Percentiles rank a stretch among this genome's conserved stretches.
Evolutionary conservation across 345 rosid species (phyloP).

Genomic region (Mallotus nudiflorus): DNA sequence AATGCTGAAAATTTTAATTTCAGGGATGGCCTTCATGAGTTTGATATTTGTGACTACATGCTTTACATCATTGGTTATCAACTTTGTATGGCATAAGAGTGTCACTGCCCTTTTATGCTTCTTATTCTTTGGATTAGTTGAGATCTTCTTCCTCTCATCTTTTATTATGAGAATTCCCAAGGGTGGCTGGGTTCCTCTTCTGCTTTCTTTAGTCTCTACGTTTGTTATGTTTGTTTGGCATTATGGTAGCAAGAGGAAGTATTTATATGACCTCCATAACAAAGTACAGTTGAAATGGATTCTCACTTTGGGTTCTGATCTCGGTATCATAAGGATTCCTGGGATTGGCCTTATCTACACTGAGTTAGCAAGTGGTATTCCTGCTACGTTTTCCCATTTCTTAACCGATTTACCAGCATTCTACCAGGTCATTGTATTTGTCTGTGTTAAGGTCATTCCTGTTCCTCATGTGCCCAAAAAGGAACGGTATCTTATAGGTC

Average conservation of each 20-base stretch:
- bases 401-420: slow-evolving; percentile 83
- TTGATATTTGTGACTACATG: slow-evolving; percentile 65
- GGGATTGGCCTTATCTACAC: slow-evolving; percentile 94
- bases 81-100: slow-evolving; percentile 64
- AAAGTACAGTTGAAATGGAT: slow-evolving; percentile 82
- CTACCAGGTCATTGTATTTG: slow-evolving; percentile 84
- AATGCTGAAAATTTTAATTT: slow-evolving; percentile 18
- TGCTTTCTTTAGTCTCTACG: slow-evolving; percentile 52
- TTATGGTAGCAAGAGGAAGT: slow-evolving; percentile 76
- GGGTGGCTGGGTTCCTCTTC: slow-evolving; percentile 85
- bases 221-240: slow-evolving; percentile 76
- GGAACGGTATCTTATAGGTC: slow-evolving; percentile 85
- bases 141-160: slow-evolving; percentile 64
- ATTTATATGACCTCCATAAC: slow-evolving; percentile 72
- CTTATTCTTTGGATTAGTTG: slow-evolving; percentile 67
- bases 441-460: slow-evolving; percentile 82
- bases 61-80: slow-evolving; percentile 70
- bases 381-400: slow-evolving; percentile 79
- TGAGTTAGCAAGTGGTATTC: slow-evolving; percentile 74
- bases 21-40: slow-evolving; percentile 80
- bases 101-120: slow-evolving; percentile 48
- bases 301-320: slow-evolving; percentile 76
- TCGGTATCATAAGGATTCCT: slow-evolving; percentile 81
- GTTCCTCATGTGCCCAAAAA: slow-evolving; percentile 75
- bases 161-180: slow-evolving; percentile 57